Evolutionary conservation across 2,329 filamentous ascomycete species (phyloP).

Genomic region (Neofusicoccum ribis): DNA sequence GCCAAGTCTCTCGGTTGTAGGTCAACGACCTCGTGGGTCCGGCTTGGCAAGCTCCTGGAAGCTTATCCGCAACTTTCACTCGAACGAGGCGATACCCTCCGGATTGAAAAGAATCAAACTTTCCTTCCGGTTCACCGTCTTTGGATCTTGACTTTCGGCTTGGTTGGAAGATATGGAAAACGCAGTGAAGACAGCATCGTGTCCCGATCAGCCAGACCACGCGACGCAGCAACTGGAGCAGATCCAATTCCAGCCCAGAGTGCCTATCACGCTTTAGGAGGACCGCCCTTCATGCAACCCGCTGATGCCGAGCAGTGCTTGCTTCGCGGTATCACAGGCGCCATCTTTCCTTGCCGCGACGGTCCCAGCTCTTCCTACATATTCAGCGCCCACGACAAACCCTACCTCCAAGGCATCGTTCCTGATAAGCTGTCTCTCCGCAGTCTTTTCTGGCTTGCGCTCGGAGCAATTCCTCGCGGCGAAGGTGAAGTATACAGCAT

Average conservation of each 20-base stretch:
- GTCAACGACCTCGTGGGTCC: background rate
- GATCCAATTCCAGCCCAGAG: background rate
- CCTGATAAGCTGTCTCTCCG: background rate
- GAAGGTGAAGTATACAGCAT: background rate
- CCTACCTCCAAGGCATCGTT: background rate
- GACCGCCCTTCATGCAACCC: background rate
- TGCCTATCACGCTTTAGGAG: background rate
- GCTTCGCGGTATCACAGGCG: background rate
- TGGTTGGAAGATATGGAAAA: background rate
- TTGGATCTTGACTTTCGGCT: background rate
- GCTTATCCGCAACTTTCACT: background rate
- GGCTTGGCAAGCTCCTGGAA: background rate
- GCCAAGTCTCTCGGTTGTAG: background rate
- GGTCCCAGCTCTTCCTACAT: background rate
- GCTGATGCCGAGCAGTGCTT: background rate
- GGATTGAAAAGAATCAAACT: background rate
- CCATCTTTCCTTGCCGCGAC: background rate
- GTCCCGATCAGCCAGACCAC: background rate
- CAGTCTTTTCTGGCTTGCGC: background rate
- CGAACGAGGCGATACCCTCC: background rate
- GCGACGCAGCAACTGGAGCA: background rate
- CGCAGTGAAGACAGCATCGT: background rate
- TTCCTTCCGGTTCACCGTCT: background rate
- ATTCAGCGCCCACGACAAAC: background rate
- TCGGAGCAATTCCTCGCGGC: background rate